Base-by-base conservation (phyloP, 2,329 filamentous ascomycete genomes). In the Ceratocystis destructans region DNA sequence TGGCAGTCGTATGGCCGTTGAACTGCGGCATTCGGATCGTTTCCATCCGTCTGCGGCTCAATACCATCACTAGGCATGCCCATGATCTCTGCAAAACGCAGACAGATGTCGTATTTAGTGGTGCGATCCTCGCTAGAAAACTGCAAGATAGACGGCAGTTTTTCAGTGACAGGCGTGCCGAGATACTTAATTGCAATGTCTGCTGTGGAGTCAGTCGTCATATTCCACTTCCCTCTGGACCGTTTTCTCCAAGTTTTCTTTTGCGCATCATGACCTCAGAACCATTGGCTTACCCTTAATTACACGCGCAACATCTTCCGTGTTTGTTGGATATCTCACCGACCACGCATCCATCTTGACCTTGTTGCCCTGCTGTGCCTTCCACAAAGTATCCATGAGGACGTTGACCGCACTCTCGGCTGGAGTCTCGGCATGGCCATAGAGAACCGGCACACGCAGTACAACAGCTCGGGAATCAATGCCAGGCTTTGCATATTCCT, bases 31-130 rank as follows among this genome's bases (percentile, higher is more conserved):
- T 83, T 85, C 5, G 86, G 84, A 69, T 89, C 87, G 73, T 88
- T 88, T 46, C 87, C 87, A 71, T 88, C 80, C 28, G 84, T 82
- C 71, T 90, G 87, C 8, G 87, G 78, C 71, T 83, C 80, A 74
- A 96, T 86, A 6, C 82, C 82, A 61, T 84, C 82, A 22, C 87
- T 79, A 10, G 87, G 81, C 66, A 95, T 73, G 0, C 87, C 89
- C 81, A 95, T 85, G 67, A 96, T 89, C 68, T 90, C 85, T 3
- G 85, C 87, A 72, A 96, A 86, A 8, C 82, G 77, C 76, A 89
- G 78, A 74, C 89, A 92, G 66, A 96, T 96, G 74, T 93, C 86
- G 74, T 92, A 95, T 77, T 96, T 96, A 61, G 91, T 96, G 79
- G 87, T 88, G 70, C 80, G 83, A 71, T 96, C 89, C 75, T 96